phyloP scores from a whole-genome alignment of 345 rosid species.

The Bruguiera sexangula region DNA sequence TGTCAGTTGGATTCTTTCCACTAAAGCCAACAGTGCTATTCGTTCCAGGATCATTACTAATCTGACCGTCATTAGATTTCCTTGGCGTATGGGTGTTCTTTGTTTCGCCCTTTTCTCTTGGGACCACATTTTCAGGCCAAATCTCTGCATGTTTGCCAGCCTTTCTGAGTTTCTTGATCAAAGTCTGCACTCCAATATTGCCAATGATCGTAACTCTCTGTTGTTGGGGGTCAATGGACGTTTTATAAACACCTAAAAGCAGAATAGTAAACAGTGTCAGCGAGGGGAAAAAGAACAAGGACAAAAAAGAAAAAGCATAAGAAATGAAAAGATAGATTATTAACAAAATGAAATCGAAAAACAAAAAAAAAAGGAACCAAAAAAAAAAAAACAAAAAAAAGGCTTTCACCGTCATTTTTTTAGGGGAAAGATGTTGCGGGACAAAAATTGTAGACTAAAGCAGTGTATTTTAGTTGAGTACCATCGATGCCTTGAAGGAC shows the following conservation, averaged over 20 bases:
- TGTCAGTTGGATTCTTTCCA: background rate
- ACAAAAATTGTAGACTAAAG: background rate
- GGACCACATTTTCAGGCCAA: conserved; percentile 16
- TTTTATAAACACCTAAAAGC: conserved; percentile 23
- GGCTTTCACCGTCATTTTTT: background rate
- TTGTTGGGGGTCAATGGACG: conserved; percentile 22
- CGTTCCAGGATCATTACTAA: background rate
- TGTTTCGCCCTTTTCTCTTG: conserved; percentile 9
- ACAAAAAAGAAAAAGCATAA: background rate
- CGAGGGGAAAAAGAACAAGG: background rate
- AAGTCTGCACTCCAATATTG: conserved; percentile 20
- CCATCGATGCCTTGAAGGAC: conserved; percentile 22
- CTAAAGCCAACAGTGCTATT: background rate
- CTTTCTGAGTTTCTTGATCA: conserved; percentile 26
- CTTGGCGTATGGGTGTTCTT: background rate
- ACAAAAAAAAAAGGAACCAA: too few relatives aligned
- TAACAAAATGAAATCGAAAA: too few relatives aligned
- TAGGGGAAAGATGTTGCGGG: background rate
- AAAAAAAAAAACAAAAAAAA: too few relatives aligned
- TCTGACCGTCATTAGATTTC: background rate
- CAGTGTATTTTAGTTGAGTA: background rate
- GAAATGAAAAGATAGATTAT: background rate
- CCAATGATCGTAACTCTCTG: conserved; percentile 28
- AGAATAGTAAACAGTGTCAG: background rate
- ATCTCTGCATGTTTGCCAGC: conserved; percentile 23